These are phyloP conservation scores for Fonsecaea pedrosoi DNA, from an alignment of 2,329 filamentous ascomycete genomes.

Conservation along the genomic window DNA sequence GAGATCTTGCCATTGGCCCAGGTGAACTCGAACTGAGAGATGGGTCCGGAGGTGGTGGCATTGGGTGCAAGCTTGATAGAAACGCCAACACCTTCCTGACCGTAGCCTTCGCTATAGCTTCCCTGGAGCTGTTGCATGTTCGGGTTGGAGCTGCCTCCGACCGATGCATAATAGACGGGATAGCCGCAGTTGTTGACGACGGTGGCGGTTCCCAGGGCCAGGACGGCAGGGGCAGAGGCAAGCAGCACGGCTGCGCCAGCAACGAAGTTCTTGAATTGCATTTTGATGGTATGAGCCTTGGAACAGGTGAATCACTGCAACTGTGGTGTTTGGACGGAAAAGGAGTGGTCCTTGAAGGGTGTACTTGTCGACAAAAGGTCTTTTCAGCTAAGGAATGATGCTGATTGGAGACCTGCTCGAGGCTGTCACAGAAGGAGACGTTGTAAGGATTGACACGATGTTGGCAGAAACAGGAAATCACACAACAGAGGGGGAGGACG, in stretches of 20 bases:
- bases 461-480: constrained; percentile 34
- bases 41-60: constrained; percentile 44
- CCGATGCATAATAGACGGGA: constrained; percentile 50
- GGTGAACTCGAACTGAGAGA: constrained; percentile 53
- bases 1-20: constrained; percentile 47
- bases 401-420: constrained; percentile 41
- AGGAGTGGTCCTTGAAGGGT: constrained; percentile 29
- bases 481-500: constrained; percentile 31
- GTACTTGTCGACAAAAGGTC: constrained; percentile 33
- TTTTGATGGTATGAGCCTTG: constrained; percentile 37
- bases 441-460: constrained; percentile 36
- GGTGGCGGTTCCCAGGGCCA: constrained; percentile 47
- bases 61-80: constrained; percentile 52
- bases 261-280: constrained; percentile 45
- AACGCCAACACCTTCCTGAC: constrained; percentile 48
- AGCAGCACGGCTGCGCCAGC: constrained; percentile 43
- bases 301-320: constrained; percentile 29
- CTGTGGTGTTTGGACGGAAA: constrained; percentile 13
- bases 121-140: constrained; percentile 44
- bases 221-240: constrained; percentile 44
- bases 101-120: constrained; percentile 47
- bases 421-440: constrained; percentile 19
- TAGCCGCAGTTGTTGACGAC: constrained; percentile 49
- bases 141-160: constrained; percentile 45
- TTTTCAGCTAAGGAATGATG: constrained; percentile 42